Percentiles rank a stretch among this genome's conserved stretches.
Conservation (phyloP, 371 early-diverging fungal species). For the Mortierella sp. region DNA sequence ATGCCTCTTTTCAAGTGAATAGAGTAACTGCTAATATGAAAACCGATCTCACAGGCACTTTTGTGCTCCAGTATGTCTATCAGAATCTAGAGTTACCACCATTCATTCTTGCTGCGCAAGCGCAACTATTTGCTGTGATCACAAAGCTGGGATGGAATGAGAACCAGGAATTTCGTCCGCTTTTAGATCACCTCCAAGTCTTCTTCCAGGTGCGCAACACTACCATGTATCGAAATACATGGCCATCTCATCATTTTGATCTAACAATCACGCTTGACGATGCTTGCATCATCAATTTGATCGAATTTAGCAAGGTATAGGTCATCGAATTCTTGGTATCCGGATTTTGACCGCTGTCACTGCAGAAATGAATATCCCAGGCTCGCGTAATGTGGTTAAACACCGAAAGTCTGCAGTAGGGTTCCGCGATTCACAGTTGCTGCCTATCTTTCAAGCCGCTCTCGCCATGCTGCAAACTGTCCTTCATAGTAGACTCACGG, state of each 20-base stretch:
- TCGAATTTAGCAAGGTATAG: conserved; percentile 64
- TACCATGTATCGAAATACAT: neutral
- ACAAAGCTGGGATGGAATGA: conserved; percentile 90
- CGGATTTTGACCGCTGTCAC: conserved; percentile 69
- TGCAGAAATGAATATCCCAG: conserved; percentile 71
- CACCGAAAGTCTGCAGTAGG: conserved; percentile 75
- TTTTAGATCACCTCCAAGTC: conserved; percentile 73
- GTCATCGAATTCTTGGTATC: conserved; percentile 75
- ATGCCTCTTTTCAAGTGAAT: neutral
- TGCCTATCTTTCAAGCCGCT: conserved; percentile 78
- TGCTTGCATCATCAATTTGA: neutral
- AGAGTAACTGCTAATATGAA: neutral
- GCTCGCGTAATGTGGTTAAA: conserved; percentile 63
- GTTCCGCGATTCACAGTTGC: conserved; percentile 85
- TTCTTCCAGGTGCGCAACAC: conserved; percentile 72
- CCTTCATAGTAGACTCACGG: conserved; percentile 30
- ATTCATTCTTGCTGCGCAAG: conserved; percentile 77
- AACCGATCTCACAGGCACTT: conserved; percentile 37
- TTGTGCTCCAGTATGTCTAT: conserved; percentile 77
- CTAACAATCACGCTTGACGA: neutral
- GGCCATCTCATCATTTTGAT: neutral
- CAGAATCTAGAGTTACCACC: conserved; percentile 74
- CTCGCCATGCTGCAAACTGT: conserved; percentile 64
- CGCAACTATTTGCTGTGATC: conserved; percentile 79
- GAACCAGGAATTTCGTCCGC: conserved; percentile 74